A percentile compares a stretch with the other conserved stretches of the same genome.
phyloP scores from a whole-genome alignment of 2,329 filamentous ascomycete species.

The Fusarium incarnatum region DNA sequence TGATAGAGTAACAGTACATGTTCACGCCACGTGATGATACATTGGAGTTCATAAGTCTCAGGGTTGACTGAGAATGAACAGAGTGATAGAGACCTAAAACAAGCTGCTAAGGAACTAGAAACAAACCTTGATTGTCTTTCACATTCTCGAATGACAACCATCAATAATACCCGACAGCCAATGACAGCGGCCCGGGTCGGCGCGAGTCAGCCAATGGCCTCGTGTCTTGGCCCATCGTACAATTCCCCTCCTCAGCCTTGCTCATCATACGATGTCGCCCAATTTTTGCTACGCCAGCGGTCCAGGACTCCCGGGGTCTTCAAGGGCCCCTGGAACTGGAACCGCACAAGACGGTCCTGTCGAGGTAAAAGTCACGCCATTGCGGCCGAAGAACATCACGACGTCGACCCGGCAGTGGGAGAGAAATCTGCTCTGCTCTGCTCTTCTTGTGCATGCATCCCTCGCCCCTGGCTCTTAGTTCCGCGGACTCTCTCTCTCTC shows the following conservation, averaged over 20 bases:
- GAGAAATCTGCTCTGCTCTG: constrained; percentile 26
- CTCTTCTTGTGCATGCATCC: constrained; percentile 7
- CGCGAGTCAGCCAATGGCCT: constrained; percentile 40
- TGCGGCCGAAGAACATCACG: constrained; percentile 46
- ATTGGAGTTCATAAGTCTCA: neutral
- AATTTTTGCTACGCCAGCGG: constrained; percentile 48
- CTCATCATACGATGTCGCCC: constrained; percentile 54
- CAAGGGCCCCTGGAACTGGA: constrained; percentile 44
- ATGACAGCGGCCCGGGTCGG: constrained; percentile 25
- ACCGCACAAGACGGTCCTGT: constrained; percentile 41
- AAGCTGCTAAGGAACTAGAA: constrained; percentile 16
- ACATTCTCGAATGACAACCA: constrained; percentile 27
- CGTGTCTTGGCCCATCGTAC: constrained; percentile 46
- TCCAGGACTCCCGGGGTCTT: constrained; percentile 37
- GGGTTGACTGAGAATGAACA: neutral
- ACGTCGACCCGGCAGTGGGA: constrained; percentile 43
- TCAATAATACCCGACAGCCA: constrained; percentile 12
- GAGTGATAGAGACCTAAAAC: constrained; percentile 7
- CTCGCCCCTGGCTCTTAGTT: constrained; percentile 8
- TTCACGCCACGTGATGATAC: constrained; percentile 21
- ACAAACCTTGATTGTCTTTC: constrained; percentile 12
- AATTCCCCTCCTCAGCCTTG: constrained; percentile 53
- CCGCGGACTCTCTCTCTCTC: neutral
- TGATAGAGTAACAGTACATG: neutral
- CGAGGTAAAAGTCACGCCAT: constrained; percentile 49